phyloP scores from a whole-genome alignment of 2,329 filamentous ascomycete genomes.

The Lachnellula arida region DNA sequence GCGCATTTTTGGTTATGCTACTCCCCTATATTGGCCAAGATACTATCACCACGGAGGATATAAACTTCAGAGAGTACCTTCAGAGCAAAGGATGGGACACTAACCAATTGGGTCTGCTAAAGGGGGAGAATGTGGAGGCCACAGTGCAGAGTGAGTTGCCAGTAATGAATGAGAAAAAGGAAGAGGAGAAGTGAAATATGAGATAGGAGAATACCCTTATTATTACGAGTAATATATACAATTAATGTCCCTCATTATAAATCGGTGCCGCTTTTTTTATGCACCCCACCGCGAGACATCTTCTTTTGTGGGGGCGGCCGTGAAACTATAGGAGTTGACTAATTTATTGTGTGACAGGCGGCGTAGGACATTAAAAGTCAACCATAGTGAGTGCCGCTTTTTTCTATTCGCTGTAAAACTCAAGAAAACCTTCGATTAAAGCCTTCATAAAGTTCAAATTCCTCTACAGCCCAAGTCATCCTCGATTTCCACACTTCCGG shows the following conservation, averaged over 20 bases:
- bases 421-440: neutral
- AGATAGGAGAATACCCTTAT: neutral
- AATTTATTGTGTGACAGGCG: no score
- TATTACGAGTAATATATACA: no score
- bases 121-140: constrained; percentile 3
- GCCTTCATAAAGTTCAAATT: neutral
- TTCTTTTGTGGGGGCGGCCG: no score
- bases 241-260: no score
- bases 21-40: constrained; percentile 79
- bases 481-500: constrained; percentile 17
- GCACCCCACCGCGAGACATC: no score
- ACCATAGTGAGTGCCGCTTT: no score
- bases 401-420: no score
- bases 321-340: no score
- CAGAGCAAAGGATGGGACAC: constrained; percentile 33
- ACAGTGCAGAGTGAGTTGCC: neutral
- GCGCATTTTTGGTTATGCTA: constrained; percentile 61
- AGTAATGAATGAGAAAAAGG: neutral
- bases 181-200: neutral
- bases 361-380: no score
- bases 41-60: constrained; percentile 75
- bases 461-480: constrained; percentile 19
- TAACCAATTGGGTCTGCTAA: constrained; percentile 3
- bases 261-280: no score
- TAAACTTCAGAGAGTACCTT: constrained; percentile 69